phyloP scores from a whole-genome alignment of 495 filamentous ascomycete genomes.

The Neurospora intermedia region DNA sequence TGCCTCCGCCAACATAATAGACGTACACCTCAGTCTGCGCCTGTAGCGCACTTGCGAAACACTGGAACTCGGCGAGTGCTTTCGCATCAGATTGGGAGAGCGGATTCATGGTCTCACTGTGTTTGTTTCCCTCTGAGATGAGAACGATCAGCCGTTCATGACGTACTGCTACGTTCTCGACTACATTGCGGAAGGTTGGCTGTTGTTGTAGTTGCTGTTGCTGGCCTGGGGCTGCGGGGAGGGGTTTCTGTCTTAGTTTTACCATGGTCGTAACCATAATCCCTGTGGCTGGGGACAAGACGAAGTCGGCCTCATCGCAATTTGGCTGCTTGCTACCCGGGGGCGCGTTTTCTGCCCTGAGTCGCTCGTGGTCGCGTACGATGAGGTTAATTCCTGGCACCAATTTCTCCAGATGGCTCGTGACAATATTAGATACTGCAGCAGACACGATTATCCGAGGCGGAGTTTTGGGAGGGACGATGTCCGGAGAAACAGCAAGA shows the following conservation, averaged over 20 bases:
- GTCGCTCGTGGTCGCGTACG: constrained; percentile 45
- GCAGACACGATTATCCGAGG: constrained; percentile 39
- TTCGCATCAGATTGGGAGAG: constrained; percentile 35
- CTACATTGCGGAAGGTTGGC: constrained; percentile 44
- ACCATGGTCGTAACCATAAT: constrained; percentile 63
- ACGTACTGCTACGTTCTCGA: constrained; percentile 42
- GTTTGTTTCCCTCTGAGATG: constrained; percentile 43
- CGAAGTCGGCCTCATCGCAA: constrained; percentile 61
- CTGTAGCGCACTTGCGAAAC: constrained; percentile 34
- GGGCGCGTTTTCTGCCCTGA: constrained; percentile 23
- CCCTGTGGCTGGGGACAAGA: constrained; percentile 59
- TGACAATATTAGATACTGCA: constrained; percentile 35
- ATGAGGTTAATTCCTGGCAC: constrained; percentile 46
- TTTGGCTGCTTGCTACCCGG: constrained; percentile 24
- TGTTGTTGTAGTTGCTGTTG: constrained; percentile 10
- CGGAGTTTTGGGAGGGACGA: constrained; percentile 13
- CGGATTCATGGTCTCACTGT: constrained; percentile 26
- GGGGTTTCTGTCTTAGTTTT: constrained; percentile 57
- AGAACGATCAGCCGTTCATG: constrained; percentile 68
- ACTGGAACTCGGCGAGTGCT: constrained; percentile 44
- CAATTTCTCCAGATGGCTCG: constrained; percentile 34
- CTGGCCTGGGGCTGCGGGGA: constrained; percentile 46
- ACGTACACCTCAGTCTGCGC: constrained; percentile 29
- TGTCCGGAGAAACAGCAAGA: constrained; percentile 12
- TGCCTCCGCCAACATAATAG: constrained; percentile 47